Evolutionary conservation across 805 yeast genomes (phyloP).

Genomic region (Lipomyces sp.): DNA sequence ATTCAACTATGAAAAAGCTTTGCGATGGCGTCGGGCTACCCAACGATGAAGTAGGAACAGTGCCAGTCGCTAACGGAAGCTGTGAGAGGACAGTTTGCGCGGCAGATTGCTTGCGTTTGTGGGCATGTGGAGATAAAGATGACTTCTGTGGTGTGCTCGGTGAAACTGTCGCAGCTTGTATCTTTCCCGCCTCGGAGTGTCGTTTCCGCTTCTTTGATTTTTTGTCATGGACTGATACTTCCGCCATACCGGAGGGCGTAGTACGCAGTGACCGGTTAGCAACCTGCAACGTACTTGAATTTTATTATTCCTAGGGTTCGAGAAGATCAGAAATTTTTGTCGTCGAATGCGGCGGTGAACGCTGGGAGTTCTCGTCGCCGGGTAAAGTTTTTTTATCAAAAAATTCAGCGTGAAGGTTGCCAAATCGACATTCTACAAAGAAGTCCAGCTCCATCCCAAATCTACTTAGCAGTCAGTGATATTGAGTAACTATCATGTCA

Average conservation of each 20-base stretch:
- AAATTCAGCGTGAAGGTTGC: too few relatives aligned
- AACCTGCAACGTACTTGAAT: neutral
- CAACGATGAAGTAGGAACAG: constrained; percentile 15
- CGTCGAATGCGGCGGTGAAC: too few relatives aligned
- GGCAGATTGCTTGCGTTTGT: constrained; percentile 19
- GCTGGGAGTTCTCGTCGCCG: too few relatives aligned
- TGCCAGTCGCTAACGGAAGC: constrained; percentile 16
- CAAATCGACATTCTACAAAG: too few relatives aligned
- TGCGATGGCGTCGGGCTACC: constrained; percentile 48
- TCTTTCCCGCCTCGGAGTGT: neutral
- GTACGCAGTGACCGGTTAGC: neutral
- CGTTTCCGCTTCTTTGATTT: constrained; percentile 24
- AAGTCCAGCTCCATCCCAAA: neutral
- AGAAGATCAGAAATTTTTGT: neutral
- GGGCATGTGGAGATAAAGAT: neutral
- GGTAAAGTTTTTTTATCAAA: too few relatives aligned
- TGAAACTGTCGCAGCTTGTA: neutral
- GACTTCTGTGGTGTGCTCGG: neutral
- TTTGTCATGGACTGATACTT: constrained; percentile 9
- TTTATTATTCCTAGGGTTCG: neutral
- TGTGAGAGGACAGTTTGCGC: constrained; percentile 25
- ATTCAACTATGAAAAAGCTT: constrained; percentile 67
- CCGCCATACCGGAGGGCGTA: constrained; percentile 2
- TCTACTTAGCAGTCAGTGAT: neutral
- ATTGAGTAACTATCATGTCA: constrained; percentile 19